Percentiles rank a stretch among this genome's conserved stretches.
Evolutionary conservation across 2,329 filamentous ascomycete genomes (phyloP).

Genomic region (Phyllosticta ampelicida): DNA sequence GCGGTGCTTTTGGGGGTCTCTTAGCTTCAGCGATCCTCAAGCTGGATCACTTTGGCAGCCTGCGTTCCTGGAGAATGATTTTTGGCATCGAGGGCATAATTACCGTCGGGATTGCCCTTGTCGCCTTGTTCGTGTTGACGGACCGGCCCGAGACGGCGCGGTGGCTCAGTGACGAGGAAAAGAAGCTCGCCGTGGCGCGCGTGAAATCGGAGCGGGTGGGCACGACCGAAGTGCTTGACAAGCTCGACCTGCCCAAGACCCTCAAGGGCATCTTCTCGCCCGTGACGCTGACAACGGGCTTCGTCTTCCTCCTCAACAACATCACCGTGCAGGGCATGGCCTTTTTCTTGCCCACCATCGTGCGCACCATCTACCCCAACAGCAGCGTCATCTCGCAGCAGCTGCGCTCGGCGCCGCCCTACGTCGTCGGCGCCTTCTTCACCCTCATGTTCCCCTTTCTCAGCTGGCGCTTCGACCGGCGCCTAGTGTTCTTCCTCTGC

Average conservation of each 20-base stretch:
- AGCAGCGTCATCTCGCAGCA: constrained; percentile 51
- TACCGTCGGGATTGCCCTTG: constrained; percentile 45
- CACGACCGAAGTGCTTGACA: constrained; percentile 52
- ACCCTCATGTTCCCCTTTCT: constrained; percentile 51
- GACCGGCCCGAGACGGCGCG: constrained; percentile 57
- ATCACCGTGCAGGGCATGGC: constrained; percentile 61
- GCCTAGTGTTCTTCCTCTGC: constrained; percentile 50
- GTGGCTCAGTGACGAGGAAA: constrained; percentile 57
- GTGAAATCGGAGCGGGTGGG: constrained; percentile 58
- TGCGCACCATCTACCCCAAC: constrained; percentile 54
- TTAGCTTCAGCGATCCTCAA: constrained; percentile 51
- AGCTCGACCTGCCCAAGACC: constrained; percentile 49
- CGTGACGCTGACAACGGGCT: constrained; percentile 44
- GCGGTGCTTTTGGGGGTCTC: constrained; percentile 60
- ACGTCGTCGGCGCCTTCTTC: constrained; percentile 58
- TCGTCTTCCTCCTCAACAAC: constrained; percentile 55
- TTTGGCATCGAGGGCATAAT: constrained; percentile 63
- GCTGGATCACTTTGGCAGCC: constrained; percentile 46
- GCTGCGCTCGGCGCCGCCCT: constrained; percentile 60
- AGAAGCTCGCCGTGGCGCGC: constrained; percentile 53
- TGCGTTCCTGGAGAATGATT: constrained; percentile 57
- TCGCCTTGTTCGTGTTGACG: constrained; percentile 54
- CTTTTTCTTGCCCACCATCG: constrained; percentile 62
- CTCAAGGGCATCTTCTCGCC: constrained; percentile 54
- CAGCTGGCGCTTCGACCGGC: constrained; percentile 49